Conservation (phyloP, 345 rosid species). For the Ricinus communis region DNA sequence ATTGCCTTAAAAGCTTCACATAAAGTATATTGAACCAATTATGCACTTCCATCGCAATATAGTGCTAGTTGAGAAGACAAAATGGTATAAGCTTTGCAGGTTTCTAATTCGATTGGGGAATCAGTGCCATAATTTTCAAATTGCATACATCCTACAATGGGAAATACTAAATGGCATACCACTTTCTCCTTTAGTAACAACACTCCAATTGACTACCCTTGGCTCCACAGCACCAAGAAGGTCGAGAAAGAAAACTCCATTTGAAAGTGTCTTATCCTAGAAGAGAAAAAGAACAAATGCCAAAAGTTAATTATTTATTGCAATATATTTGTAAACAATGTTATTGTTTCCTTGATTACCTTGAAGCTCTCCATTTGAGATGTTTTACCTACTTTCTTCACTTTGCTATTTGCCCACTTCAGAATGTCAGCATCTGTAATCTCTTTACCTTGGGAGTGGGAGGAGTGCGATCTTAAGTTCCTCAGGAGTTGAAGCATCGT, state of each 20-base stretch:
- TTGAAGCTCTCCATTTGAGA: slow-evolving; percentile 89
- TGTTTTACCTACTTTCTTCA: slow-evolving; percentile 65
- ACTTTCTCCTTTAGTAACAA: slow-evolving; percentile 77
- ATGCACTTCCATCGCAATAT: neutral
- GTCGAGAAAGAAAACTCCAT: slow-evolving; percentile 85
- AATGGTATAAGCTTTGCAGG: neutral
- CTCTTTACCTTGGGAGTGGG: slow-evolving; percentile 76
- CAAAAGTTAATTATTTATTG: slow-evolving; percentile 13
- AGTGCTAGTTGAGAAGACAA: slow-evolving; percentile 8
- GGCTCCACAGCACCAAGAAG: slow-evolving; percentile 89
- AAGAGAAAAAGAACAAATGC: slow-evolving; percentile 15
- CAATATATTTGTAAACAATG: neutral
- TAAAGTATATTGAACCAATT: neutral
- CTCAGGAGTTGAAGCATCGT: slow-evolving; percentile 92
- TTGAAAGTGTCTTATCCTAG: slow-evolving; percentile 78
- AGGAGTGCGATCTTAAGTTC: slow-evolving; percentile 73
- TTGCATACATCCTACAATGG: neutral
- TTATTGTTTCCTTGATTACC: slow-evolving; percentile 42
- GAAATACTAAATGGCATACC: slow-evolving; percentile 38
- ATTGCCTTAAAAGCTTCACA: neutral
- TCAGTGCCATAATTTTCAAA: neutral
- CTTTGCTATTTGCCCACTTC: slow-evolving; percentile 86
- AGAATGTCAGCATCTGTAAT: slow-evolving; percentile 86
- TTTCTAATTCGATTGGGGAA: neutral
- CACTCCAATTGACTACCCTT: slow-evolving; percentile 91